Evolutionary conservation across 768 basidiomycete genomes (phyloP).

Genomic region (Lentinula detonsa): DNA sequence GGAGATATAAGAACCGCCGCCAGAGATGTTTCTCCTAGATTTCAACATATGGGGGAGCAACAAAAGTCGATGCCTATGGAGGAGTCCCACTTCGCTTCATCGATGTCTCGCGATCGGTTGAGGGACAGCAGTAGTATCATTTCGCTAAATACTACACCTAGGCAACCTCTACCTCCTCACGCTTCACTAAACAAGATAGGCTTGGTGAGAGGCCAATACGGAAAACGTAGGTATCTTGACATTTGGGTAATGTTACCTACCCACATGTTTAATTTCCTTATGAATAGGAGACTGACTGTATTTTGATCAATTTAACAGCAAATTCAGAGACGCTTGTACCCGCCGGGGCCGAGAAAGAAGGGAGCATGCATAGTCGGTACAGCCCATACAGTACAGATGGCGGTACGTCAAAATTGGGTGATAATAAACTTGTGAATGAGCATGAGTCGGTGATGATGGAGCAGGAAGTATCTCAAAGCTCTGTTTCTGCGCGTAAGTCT

Average conservation of each 20-base stretch:
- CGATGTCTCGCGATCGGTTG: background rate
- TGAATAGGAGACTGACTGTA: background rate
- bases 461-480: background rate
- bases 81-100: slow-evolving; percentile 1
- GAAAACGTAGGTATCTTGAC: background rate
- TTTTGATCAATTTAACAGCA: background rate
- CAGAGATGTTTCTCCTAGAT: background rate
- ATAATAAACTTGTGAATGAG: background rate
- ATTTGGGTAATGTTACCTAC: background rate
- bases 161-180: no score
- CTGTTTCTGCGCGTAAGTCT: background rate
- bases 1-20: background rate
- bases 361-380: background rate
- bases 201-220: background rate
- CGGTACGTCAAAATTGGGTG: background rate
- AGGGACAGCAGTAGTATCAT: background rate
- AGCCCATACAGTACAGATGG: background rate
- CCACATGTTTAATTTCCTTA: background rate
- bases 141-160: background rate
- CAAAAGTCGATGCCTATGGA: background rate
- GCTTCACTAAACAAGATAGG: background rate
- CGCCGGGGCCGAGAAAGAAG: background rate
- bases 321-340: background rate
- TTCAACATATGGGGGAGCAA: background rate
- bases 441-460: background rate